phyloP scores from a whole-genome alignment of 148 eudicot genomes.

The Salicornia ramosissima region DNA sequence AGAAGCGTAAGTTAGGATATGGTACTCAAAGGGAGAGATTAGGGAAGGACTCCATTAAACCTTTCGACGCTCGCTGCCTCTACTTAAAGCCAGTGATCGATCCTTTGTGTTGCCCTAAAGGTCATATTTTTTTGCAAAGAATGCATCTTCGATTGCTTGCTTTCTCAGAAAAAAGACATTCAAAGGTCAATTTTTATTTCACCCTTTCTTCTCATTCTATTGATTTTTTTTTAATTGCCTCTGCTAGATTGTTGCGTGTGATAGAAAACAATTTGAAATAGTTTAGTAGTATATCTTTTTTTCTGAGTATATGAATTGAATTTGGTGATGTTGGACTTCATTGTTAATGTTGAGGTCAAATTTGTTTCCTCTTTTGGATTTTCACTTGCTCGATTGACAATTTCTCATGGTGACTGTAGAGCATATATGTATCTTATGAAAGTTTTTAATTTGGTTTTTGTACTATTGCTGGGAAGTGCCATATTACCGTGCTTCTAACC shows the following conservation, averaged over 20 bases:
- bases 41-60: slow-evolving; percentile 86
- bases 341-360: not conserved
- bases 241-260: too few relatives aligned
- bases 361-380: too few relatives aligned
- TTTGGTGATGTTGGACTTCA: not conserved
- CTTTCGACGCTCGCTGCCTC: slow-evolving; percentile 79
- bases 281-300: not conserved
- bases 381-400: too few relatives aligned
- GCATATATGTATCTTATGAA: too few relatives aligned
- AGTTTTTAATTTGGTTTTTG: too few relatives aligned
- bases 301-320: not conserved
- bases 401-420: too few relatives aligned
- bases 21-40: slow-evolving; percentile 93
- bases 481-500: not conserved
- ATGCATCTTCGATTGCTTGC: slow-evolving; percentile 84
- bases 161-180: slow-evolving; percentile 88
- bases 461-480: not conserved
- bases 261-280: not conserved
- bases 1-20: slow-evolving; percentile 81
- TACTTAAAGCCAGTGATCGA: slow-evolving; percentile 85
- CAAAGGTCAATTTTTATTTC: slow-evolving; percentile 40
- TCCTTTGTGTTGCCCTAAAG: slow-evolving; percentile 74
- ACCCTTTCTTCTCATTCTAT: too few relatives aligned
- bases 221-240: too few relatives aligned
- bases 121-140: slow-evolving; percentile 88